Base-by-base conservation (phyloP, 2,329 filamentous ascomycete species). In the Pseudopyricularia javanii region DNA sequence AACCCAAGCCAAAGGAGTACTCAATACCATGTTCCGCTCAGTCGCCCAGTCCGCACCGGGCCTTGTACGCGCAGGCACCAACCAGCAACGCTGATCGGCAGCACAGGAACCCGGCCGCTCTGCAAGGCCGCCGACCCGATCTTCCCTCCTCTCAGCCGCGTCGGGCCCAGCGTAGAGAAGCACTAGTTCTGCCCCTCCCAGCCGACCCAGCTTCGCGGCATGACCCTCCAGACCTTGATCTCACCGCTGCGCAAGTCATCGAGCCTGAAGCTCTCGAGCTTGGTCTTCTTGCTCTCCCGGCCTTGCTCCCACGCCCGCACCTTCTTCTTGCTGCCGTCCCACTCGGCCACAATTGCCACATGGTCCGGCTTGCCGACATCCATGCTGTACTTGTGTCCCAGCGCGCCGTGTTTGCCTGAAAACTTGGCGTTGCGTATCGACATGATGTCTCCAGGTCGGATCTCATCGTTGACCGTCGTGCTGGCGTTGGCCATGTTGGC, bases 301-400 rank as follows among this genome's bases (percentile, higher is more conserved):
- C 91, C 91, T 66, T 98, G 93, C 68, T 97, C 93, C 88, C 89
- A 97, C 2, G 85, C 91, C 28, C 91, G 75, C 26, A 98, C 85
- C 76, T 97, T 96, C 78, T 95, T 95, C 79, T 96, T 95, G 40
- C 89, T 95, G 3, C 93, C 93, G 66, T 98, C 93, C 93, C 93
- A 98, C 66, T 98, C 93, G 9, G 89, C 80, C 4, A 98, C 91
- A 2, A 98, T 73, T 2, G 80, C 93, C 0, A 97, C 91, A 62
- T 98, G 93, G 57, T 91, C 88, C 4, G 80, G 81, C 65, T 88
- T 93, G 58, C 90, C 91, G 1, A 96, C 88, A 60, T 98, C 93
- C 51, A 82, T 74, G 49, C 77, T 84, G 67, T 98, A 98, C 67
- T 96, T 97, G 59, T 88, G 86, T 65, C 97, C 91, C 86, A 98